Evolutionary conservation across 1,284 basidiomycete species (phyloP).

Genomic region (Ganoderma multipileum): DNA sequence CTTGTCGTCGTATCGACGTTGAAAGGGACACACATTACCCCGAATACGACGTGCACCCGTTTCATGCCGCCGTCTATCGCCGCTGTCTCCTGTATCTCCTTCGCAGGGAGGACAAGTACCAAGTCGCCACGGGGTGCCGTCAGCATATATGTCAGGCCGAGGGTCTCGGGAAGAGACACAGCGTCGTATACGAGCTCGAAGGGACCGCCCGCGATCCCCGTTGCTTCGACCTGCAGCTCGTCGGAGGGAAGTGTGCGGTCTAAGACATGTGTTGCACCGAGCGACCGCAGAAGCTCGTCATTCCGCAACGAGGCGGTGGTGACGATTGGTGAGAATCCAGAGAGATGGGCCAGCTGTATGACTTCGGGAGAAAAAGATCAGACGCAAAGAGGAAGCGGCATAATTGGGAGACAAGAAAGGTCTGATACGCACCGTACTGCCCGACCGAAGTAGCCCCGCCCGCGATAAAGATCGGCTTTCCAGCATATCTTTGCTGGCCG

Average conservation of each 20-base stretch:
- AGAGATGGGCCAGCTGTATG: constrained; percentile 53
- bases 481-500: constrained; percentile 31
- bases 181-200: constrained; percentile 38
- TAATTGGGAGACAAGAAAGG: background rate
- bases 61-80: background rate
- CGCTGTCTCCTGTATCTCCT: constrained; percentile 7
- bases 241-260: constrained; percentile 28
- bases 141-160: constrained; percentile 33
- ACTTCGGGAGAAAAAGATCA: constrained; percentile 25
- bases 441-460: constrained; percentile 47
- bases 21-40: constrained; percentile 6
- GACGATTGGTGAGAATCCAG: constrained; percentile 57
- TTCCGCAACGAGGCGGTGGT: constrained; percentile 54
- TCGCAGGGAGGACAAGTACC: constrained; percentile 24
- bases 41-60: constrained; percentile 8
- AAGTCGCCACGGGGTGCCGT: constrained; percentile 35
- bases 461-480: constrained; percentile 42
- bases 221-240: constrained; percentile 13
- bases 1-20: constrained; percentile 10
- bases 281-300: constrained; percentile 46
- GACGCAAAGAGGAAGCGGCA: background rate
- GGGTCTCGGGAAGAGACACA: constrained; percentile 30
- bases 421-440: constrained; percentile 37
- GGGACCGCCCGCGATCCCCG: constrained; percentile 23
- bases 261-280: constrained; percentile 35